These are phyloP conservation scores for Kluyveromyces aestuarii DNA, from an alignment of 805 yeast genomes.

Conservation along the genomic window DNA sequence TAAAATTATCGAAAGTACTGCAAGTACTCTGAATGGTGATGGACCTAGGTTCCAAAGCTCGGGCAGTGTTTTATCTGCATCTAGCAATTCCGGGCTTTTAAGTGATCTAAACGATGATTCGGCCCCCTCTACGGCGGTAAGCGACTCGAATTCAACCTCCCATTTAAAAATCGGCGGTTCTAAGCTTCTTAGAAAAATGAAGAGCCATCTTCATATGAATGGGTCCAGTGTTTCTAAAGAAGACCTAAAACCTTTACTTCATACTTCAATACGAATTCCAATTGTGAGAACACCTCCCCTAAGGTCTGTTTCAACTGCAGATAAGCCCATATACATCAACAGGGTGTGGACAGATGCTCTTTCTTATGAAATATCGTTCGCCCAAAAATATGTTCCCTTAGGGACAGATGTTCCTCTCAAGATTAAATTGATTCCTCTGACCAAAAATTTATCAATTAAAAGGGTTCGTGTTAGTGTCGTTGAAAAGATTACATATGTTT, in stretches of 20 bases:
- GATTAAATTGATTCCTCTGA: conserved; percentile 57
- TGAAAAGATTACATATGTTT: conserved; percentile 56
- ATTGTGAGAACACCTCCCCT: conserved; percentile 35
- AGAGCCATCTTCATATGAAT: conserved; percentile 15
- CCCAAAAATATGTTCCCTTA: conserved; percentile 57
- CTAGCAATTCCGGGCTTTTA: background rate
- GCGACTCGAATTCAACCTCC: conserved; percentile 1
- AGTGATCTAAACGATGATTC: conserved; percentile 4
- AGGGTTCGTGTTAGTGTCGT: conserved; percentile 56
- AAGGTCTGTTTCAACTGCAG: conserved; percentile 32
- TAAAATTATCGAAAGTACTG: conserved; percentile 4
- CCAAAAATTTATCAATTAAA: conserved; percentile 51
- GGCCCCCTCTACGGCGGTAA: conserved; percentile 1
- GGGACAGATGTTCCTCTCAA: conserved; percentile 53
- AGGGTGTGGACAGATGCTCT: conserved; percentile 65
- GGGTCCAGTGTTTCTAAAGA: background rate
- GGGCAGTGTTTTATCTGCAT: background rate
- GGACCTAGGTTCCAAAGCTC: background rate
- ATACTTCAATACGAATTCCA: conserved; percentile 27
- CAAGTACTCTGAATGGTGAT: background rate
- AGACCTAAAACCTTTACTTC: conserved; percentile 9
- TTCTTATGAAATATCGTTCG: conserved; percentile 63
- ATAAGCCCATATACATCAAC: conserved; percentile 70
- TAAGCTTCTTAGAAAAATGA: conserved; percentile 19
- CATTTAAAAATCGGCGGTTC: conserved; percentile 4